phyloP scores from a whole-genome alignment of 176 grass and related monocot species.

The Elaeis guineensis region DNA sequence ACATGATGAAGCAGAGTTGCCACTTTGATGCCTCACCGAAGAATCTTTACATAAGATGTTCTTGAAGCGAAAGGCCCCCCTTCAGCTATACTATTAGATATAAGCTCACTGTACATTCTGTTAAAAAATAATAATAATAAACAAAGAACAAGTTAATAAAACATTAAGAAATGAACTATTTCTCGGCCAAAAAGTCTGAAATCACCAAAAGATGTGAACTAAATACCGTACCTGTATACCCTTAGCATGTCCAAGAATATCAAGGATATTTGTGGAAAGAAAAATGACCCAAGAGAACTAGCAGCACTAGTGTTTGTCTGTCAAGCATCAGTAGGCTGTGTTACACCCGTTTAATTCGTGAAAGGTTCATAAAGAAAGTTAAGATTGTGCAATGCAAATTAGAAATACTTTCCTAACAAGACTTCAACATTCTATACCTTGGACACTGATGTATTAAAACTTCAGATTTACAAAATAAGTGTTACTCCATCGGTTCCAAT shows the following conservation, averaged over 20 bases:
- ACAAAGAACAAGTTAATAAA: neutral
- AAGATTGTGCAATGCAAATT: too few species aligned
- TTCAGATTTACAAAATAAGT: too few species aligned
- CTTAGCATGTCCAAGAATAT: slow-evolving; percentile 98
- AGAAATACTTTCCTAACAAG: too few species aligned
- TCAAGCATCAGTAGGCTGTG: slow-evolving; percentile 24
- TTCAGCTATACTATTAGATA: slow-evolving; percentile 94
- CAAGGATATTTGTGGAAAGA: slow-evolving; percentile 92
- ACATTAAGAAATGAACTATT: neutral
- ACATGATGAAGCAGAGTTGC: neutral
- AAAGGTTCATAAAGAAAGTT: too few species aligned
- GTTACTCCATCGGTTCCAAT: too few species aligned
- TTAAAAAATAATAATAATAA: slow-evolving; percentile 6
- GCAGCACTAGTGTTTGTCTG: slow-evolving; percentile 99
- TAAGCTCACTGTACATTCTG: slow-evolving; percentile 99
- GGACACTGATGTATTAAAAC: too few species aligned
- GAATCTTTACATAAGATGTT: slow-evolving; percentile 96
- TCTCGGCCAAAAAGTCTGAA: too few species aligned
- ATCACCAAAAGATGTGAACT: neutral
- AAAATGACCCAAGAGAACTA: slow-evolving; percentile 76
- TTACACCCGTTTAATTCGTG: neutral
- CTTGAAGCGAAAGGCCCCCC: slow-evolving; percentile 93
- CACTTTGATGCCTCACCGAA: slow-evolving; percentile 38
- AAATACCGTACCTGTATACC: slow-evolving; percentile 65
- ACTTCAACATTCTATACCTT: too few species aligned